Evolutionary conservation across 192 early-diverging fungal species (phyloP).

Genomic region (Fimicolochytrium jonesii): DNA sequence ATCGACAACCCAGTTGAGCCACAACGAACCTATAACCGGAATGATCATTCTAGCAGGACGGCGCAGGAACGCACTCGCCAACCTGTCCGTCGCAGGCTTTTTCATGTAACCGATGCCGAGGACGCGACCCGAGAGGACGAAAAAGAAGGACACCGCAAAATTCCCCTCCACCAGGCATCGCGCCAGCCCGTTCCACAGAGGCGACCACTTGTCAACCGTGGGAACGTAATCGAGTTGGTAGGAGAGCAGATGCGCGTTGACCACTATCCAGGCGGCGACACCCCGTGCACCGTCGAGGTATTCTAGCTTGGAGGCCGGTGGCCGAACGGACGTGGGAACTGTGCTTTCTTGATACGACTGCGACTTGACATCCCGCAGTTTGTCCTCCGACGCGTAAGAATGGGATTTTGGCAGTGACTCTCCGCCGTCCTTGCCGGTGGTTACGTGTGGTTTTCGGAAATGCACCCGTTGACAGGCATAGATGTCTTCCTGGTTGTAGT

Average conservation of each 20-base stretch:
- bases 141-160: conserved; percentile 11
- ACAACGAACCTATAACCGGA: not conserved
- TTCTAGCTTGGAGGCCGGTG: no score
- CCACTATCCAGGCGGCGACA: conserved; percentile 3
- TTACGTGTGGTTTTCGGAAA: no score
- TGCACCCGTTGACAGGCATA: no score
- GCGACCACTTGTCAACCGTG: not conserved
- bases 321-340: no score
- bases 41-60: conserved; percentile 5
- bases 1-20: conserved; percentile 4
- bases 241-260: not conserved
- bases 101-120: not conserved
- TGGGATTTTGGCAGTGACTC: no score
- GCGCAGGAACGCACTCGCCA: conserved; percentile 7
- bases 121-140: conserved; percentile 23
- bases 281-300: conserved; percentile 21
- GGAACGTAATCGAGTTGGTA: not conserved
- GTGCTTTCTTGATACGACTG: no score
- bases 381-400: no score
- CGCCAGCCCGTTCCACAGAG: not conserved
- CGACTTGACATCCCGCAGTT: no score
- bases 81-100: not conserved
- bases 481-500: no score
- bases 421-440: no score
- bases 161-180: not conserved